Percentiles rank a stretch among this genome's conserved stretches.
These are phyloP conservation scores for Sporisorium iseilematis-ciliati DNA, from an alignment of 1,284 basidiomycete genomes.

Conservation along the genomic window DNA sequence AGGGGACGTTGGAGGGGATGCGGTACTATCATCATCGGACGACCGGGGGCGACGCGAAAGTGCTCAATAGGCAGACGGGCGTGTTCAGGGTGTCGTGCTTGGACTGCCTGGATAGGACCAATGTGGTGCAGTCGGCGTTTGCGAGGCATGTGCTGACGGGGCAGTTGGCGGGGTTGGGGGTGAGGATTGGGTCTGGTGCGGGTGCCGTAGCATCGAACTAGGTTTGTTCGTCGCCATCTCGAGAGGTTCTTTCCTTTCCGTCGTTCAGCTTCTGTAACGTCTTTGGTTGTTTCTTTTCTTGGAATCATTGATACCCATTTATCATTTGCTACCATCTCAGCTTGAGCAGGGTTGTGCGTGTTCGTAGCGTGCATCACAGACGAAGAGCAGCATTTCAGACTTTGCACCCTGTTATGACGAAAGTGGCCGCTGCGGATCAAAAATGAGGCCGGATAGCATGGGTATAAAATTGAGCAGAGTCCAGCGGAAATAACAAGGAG, in stretches of 20 bases:
- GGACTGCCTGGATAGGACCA: slow-evolving; percentile 95
- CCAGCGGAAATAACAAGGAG: not conserved
- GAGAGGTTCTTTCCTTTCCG: not conserved
- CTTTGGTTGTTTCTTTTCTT: not conserved
- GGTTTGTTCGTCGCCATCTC: not conserved
- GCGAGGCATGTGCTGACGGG: slow-evolving; percentile 82
- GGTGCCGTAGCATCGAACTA: slow-evolving; percentile 1
- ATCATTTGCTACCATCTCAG: not conserved
- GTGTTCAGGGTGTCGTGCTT: slow-evolving; percentile 94
- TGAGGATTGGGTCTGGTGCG: slow-evolving; percentile 18
- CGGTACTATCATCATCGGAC: slow-evolving; percentile 71
- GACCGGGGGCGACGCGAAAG: slow-evolving; percentile 71
- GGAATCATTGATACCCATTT: slow-evolving; percentile 3
- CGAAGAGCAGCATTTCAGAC: not conserved
- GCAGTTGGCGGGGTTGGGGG: slow-evolving; percentile 72
- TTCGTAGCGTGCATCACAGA: not conserved
- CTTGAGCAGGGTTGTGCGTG: no score
- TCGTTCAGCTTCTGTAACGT: no score
- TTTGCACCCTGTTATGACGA: not conserved
- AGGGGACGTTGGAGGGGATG: slow-evolving; percentile 78
- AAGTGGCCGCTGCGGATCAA: not conserved
- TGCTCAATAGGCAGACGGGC: slow-evolving; percentile 77
- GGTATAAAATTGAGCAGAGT: slow-evolving; percentile 12
- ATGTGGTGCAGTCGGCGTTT: slow-evolving; percentile 94
- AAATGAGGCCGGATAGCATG: not conserved